A percentile compares a stretch with the other conserved stretches of the same genome.
Conservation (phyloP, 1,284 basidiomycete species). For the Singerocomus rubriflavus region DNA sequence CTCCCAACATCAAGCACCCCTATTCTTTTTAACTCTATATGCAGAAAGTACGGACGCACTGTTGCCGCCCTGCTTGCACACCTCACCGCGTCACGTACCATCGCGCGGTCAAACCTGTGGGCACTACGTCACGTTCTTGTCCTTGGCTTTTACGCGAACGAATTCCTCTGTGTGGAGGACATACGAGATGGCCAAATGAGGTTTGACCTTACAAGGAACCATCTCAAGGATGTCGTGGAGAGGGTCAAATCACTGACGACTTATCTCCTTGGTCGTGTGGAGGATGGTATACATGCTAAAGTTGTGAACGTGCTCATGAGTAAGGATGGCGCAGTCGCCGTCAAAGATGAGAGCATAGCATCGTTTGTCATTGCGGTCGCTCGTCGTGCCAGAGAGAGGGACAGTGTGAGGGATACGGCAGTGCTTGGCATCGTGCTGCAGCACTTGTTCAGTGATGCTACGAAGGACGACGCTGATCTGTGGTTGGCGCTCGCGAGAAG, state of each 20-base stretch:
- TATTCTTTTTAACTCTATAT: constrained; percentile 38
- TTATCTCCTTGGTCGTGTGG: constrained; percentile 59
- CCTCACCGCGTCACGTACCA: constrained; percentile 56
- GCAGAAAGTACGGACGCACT: constrained; percentile 68
- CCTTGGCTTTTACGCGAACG: constrained; percentile 56
- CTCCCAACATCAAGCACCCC: constrained; percentile 40
- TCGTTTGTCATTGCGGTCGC: constrained; percentile 45
- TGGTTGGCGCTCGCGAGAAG: constrained; percentile 73
- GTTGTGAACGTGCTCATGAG: constrained; percentile 21
- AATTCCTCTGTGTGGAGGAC: constrained; percentile 51
- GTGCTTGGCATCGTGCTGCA: constrained; percentile 60
- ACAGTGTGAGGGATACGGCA: constrained; percentile 52
- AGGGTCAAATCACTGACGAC: constrained; percentile 61
- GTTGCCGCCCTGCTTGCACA: constrained; percentile 59
- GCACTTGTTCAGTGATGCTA: constrained; percentile 58
- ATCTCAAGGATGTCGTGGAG: constrained; percentile 39
- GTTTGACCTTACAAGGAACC: constrained; percentile 22
- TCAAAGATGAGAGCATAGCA: constrained; percentile 32
- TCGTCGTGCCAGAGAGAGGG: constrained; percentile 36
- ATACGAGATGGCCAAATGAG: constrained; percentile 46
- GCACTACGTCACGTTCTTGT: constrained; percentile 60
- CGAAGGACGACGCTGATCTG: constrained; percentile 63
- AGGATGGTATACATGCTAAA: constrained; percentile 29
- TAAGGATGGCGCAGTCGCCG: constrained; percentile 26
- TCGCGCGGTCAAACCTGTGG: constrained; percentile 61